phyloP scores from a whole-genome alignment of 345 rosid species.

The Eucalyptus marginata region DNA sequence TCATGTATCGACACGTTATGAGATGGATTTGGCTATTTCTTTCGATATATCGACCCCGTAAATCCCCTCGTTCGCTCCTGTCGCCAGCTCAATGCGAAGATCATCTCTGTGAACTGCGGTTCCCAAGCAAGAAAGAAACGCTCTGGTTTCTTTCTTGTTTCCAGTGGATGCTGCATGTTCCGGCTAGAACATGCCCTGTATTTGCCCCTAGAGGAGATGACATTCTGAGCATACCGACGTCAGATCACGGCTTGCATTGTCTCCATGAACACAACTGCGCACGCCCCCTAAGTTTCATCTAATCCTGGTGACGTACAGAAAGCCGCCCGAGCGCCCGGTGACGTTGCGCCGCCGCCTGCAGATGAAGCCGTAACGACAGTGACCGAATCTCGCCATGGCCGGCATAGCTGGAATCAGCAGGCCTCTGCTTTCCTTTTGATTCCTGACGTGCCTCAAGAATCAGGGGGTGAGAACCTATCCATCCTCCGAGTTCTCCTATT shows the following conservation, averaged over 20 bases:
- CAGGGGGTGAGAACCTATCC: background rate
- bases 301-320: background rate
- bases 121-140: background rate
- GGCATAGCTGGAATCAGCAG: background rate
- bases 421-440: background rate
- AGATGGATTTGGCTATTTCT: background rate
- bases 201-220: background rate
- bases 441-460: background rate
- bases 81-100: background rate
- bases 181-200: background rate
- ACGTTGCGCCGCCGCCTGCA: fast-evolving
- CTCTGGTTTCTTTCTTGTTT: background rate
- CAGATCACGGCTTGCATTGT: background rate
- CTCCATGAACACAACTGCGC: background rate
- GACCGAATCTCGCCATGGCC: background rate
- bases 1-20: background rate
- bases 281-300: background rate
- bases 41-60: background rate
- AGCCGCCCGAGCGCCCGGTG: background rate
- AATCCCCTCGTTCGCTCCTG: background rate
- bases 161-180: background rate
- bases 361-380: background rate
- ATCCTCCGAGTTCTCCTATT: background rate
- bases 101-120: background rate
- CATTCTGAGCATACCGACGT: background rate